Percentiles rank a stretch among this genome's conserved stretches.
Conservation (phyloP, 352 stramenopile species). For the Phytophthora sp. region DNA sequence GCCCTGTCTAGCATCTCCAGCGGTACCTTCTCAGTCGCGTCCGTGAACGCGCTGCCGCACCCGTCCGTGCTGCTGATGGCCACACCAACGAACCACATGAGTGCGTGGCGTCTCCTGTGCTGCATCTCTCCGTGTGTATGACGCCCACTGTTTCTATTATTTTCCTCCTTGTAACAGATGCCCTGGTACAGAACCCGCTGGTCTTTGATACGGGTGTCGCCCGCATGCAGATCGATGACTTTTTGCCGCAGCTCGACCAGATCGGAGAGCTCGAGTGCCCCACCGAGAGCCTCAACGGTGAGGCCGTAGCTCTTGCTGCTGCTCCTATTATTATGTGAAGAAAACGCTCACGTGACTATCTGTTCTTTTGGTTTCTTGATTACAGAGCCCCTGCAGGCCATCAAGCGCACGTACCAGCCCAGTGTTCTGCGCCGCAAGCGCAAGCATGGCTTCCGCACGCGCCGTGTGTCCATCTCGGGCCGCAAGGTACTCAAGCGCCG, state of each 20-base stretch:
- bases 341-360: background rate
- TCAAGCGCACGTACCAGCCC: slow-evolving; percentile 89
- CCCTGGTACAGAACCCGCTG: slow-evolving; percentile 45
- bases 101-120: slow-evolving; percentile 16
- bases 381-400: slow-evolving; percentile 70
- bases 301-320: background rate
- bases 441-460: slow-evolving; percentile 87
- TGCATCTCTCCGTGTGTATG: background rate
- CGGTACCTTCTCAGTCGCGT: slow-evolving; percentile 6
- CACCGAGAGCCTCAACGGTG: slow-evolving; percentile 52
- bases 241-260: slow-evolving; percentile 43
- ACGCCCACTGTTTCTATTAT: background rate
- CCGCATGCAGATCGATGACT: slow-evolving; percentile 43
- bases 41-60: slow-evolving; percentile 12
- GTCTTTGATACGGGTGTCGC: slow-evolving; percentile 49
- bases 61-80: slow-evolving; percentile 32
- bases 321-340: background rate
- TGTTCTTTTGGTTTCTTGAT: slow-evolving; percentile 4
- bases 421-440: slow-evolving; percentile 87
- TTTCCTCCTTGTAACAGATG: slow-evolving; percentile 26
- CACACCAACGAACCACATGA: slow-evolving; percentile 20
- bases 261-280: slow-evolving; percentile 54
- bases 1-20: slow-evolving; percentile 26
- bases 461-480: slow-evolving; percentile 74
- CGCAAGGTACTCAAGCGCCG: slow-evolving; percentile 83